phyloP scores from a whole-genome alignment of 495 filamentous ascomycete species.

The Penicillium arizonense region DNA sequence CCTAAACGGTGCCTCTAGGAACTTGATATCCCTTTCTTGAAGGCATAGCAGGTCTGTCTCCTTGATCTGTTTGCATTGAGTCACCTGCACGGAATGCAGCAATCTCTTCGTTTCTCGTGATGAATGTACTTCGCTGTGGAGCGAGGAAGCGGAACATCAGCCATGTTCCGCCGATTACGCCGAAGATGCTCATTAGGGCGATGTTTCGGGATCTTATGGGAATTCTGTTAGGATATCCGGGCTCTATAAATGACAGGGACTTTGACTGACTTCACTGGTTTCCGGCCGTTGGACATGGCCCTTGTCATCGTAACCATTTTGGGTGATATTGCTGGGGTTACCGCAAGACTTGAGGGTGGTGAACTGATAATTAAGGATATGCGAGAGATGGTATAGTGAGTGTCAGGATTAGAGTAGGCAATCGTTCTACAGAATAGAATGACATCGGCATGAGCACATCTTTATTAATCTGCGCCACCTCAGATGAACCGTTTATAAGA shows the following conservation, averaged over 20 bases:
- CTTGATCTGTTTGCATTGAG: constrained; percentile 9
- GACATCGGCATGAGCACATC: constrained; percentile 1
- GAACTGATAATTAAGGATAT: too few species aligned
- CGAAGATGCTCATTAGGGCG: constrained; percentile 15
- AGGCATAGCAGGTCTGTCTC: not conserved
- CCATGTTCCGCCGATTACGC: constrained; percentile 18
- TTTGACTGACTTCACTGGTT: constrained; percentile 1
- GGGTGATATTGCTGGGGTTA: not conserved
- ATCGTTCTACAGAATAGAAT: not conserved
- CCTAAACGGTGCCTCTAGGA: not conserved
- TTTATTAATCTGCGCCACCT: too few species aligned
- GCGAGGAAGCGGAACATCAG: constrained; percentile 16
- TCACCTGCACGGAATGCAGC: constrained; percentile 5
- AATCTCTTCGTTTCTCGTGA: constrained; percentile 13
- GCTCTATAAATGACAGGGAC: not conserved
- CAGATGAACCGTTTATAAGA: too few species aligned
- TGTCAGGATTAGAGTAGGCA: not conserved
- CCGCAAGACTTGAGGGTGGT: too few species aligned
- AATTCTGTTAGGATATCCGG: not conserved
- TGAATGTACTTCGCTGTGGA: constrained; percentile 5
- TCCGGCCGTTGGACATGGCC: not conserved
- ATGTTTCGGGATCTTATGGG: constrained; percentile 14
- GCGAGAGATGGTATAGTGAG: not conserved
- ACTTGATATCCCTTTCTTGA: not conserved
- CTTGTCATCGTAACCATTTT: not conserved